These are phyloP conservation scores for Nigrospora oryzae DNA, from an alignment of 2,329 filamentous ascomycete species.

Conservation along the genomic window DNA sequence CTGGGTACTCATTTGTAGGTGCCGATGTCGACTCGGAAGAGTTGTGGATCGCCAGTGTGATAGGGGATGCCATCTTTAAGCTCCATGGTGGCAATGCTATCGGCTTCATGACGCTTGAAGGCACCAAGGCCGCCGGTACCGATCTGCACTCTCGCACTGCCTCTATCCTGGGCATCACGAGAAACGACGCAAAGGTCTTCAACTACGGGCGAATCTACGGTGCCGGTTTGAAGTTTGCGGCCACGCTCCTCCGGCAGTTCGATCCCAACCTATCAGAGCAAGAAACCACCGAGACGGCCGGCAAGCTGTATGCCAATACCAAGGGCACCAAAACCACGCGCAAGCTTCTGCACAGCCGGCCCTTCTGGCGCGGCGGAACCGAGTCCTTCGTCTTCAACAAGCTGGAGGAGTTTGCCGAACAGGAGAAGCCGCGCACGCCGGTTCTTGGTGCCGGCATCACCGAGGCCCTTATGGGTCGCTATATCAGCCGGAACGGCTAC, in stretches of 20 bases:
- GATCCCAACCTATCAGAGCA: conserved; percentile 76
- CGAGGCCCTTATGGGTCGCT: conserved; percentile 83
- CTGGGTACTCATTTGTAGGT: conserved; percentile 88
- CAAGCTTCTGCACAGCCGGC: conserved; percentile 59
- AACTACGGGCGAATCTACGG: conserved; percentile 99
- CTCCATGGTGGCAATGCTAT: conserved; percentile 95
- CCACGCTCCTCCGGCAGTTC: conserved; percentile 84
- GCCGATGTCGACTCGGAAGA: conserved; percentile 97
- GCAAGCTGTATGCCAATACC: conserved; percentile 76
- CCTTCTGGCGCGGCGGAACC: conserved; percentile 93
- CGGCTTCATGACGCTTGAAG: conserved; percentile 98
- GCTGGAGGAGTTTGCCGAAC: conserved; percentile 94
- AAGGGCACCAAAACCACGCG: conserved; percentile 82
- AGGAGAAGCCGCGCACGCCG: conserved; percentile 82
- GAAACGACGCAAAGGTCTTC: conserved; percentile 95
- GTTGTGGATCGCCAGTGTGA: conserved; percentile 92
- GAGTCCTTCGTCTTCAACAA: conserved; percentile 98
- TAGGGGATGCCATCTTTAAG: conserved; percentile 91
- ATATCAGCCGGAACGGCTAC: conserved; percentile 82
- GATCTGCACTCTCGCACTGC: conserved; percentile 94
- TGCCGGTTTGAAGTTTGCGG: conserved; percentile 90
- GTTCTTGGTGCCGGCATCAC: conserved; percentile 94
- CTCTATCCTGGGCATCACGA: conserved; percentile 81
- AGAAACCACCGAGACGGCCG: conserved; percentile 68
- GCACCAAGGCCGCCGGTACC: conserved; percentile 86